Evolutionary conservation across 495 filamentous ascomycete species (phyloP), one percentile per base, ranked within the genome.

Genomic region (Podospora australis): DNA sequence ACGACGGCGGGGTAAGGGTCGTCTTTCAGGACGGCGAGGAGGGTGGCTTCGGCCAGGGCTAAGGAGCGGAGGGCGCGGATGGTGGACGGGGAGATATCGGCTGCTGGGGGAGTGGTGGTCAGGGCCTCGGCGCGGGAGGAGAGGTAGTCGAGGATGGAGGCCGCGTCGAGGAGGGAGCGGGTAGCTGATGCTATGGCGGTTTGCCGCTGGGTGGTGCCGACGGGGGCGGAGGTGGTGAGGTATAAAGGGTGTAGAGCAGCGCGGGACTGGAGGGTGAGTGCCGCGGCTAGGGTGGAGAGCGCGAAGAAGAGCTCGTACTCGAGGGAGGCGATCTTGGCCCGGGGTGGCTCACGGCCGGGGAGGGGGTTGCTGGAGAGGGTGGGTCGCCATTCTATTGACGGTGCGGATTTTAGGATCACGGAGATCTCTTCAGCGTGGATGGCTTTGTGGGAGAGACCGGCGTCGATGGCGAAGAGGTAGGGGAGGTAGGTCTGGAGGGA

Each of bases 11-110:
- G 82, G 56, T 97, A 96, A 0, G 91, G 88, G 59, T 98, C 92
- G 55, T 96, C 90, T 57, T 95, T 96, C 23, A 91, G 65, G 1
- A 96, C 88, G 2, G 88, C 86, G 2, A 96, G 73, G 5, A 97
- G 76, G 0, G 90, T 96, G 0, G 92, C 91, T 62, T 95, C 89
- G 0, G 88, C 86, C 9, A 94, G 68, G 0, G 89, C 83, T 5
- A 96, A 74, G 1, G 77, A 77, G 10, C 81, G 73, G 21, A 96
- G 73, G 4, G 88, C 88, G 1, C 75, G 71, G n/a, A 90, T 78
- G 3, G 80, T 74, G 0, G 78, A 62, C 2, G 81, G 70, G 24
- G 79, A 68, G 26, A 92, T 78, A 58, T 96, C 90, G 1, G n/a
- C n/a, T n/a, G n/a, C n/a, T n/a, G n/a, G n/a, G 64, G 45, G 48